A percentile compares a stretch with the other conserved stretches of the same genome.
Conservation (phyloP, 768 basidiomycete genomes). For the Cyclocybe cylindracea region DNA sequence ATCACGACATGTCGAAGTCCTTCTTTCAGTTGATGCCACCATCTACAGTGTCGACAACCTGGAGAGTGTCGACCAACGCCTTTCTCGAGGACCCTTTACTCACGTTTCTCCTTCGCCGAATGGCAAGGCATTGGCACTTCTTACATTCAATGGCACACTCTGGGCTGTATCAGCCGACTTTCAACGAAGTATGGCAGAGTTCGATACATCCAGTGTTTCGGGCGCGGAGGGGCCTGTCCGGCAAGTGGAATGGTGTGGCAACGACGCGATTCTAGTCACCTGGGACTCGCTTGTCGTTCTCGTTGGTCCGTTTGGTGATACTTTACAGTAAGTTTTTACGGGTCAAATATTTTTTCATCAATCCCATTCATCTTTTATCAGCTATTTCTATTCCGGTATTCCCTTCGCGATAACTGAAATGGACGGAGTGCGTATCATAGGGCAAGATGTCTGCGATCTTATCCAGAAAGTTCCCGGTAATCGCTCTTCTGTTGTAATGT, state of each 20-base stretch:
- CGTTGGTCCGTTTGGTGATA: slow-evolving; percentile 92
- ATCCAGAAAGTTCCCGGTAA: slow-evolving; percentile 92
- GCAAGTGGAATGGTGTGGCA: slow-evolving; percentile 94
- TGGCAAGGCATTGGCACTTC: slow-evolving; percentile 86
- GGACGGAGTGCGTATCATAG: slow-evolving; percentile 87
- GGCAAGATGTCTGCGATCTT: slow-evolving; percentile 80
- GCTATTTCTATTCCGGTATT: slow-evolving; percentile 78
- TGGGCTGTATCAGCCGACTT: slow-evolving; percentile 98
- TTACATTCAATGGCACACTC: slow-evolving; percentile 70
- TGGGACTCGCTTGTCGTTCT: slow-evolving; percentile 80
- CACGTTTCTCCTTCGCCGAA: slow-evolving; percentile 91
- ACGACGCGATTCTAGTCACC: slow-evolving; percentile 87
- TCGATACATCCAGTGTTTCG: slow-evolving; percentile 61
- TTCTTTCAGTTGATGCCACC: slow-evolving; percentile 79
- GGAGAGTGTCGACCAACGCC: slow-evolving; percentile 84
- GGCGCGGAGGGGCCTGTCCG: slow-evolving; percentile 59
- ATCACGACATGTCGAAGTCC: slow-evolving; percentile 87
- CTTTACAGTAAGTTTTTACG: slow-evolving; percentile 63
- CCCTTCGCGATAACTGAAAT: slow-evolving; percentile 82
- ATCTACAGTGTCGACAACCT: slow-evolving; percentile 87
- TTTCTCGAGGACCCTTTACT: slow-evolving; percentile 87
- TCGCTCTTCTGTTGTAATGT: background rate
- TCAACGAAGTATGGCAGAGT: slow-evolving; percentile 85
- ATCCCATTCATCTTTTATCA: slow-evolving; percentile 26
- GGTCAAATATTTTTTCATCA: background rate